Evolutionary conservation across 805 yeast species (phyloP).

Genomic region (Kuraishia ogatae): DNA sequence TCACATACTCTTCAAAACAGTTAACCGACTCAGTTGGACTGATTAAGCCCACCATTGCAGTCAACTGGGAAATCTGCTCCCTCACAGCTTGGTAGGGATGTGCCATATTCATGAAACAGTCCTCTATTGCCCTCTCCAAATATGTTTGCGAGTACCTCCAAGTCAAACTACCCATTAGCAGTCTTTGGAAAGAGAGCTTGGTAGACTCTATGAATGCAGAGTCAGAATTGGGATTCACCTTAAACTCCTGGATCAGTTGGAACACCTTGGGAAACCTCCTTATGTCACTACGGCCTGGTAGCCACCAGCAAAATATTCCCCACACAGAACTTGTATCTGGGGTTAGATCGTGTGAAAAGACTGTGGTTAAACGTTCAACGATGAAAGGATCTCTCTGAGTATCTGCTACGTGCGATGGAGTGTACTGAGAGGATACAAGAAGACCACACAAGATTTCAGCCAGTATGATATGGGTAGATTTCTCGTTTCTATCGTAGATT

Average conservation of each 20-base stretch:
- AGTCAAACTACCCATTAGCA: slow-evolving; percentile 16
- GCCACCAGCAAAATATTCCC: slow-evolving; percentile 70
- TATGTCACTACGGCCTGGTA: slow-evolving; percentile 54
- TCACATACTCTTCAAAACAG: slow-evolving; percentile 29
- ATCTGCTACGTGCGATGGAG: not conserved
- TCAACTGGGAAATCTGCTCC: slow-evolving; percentile 51
- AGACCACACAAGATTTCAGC: slow-evolving; percentile 68
- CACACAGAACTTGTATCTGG: slow-evolving; percentile 72
- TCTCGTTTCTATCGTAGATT: slow-evolving; percentile 56
- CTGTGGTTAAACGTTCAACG: slow-evolving; percentile 29
- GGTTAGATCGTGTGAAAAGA: slow-evolving; percentile 51
- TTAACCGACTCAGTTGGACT: not conserved
- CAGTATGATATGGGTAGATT: slow-evolving; percentile 64
- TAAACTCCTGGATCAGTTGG: slow-evolving; percentile 34
- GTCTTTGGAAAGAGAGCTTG: slow-evolving; percentile 44
- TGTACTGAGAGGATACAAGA: slow-evolving; percentile 21
- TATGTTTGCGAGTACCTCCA: slow-evolving; percentile 40
- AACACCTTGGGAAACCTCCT: slow-evolving; percentile 55
- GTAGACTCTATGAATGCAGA: slow-evolving; percentile 62
- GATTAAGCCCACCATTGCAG: slow-evolving; percentile 37
- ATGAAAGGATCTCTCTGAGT: slow-evolving; percentile 36
- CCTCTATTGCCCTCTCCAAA: slow-evolving; percentile 32
- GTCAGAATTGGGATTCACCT: slow-evolving; percentile 40
- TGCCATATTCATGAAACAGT: slow-evolving; percentile 38
- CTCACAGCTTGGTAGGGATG: slow-evolving; percentile 73